Conservation (phyloP, 2,329 filamentous ascomycete genomes). For the Trichoderma semiorbis region DNA sequence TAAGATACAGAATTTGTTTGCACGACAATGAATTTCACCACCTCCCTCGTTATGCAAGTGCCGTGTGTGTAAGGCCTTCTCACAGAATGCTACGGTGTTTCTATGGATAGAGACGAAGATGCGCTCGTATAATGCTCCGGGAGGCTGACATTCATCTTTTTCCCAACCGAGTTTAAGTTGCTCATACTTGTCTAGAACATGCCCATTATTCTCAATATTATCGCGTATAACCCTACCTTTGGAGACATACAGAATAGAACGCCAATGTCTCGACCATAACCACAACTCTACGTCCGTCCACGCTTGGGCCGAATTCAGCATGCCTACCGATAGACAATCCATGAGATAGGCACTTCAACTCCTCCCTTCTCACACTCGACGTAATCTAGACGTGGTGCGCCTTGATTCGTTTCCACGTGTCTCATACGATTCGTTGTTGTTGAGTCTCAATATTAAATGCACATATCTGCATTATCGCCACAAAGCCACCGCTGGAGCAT, state of each 20-base stretch:
- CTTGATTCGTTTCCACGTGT: neutral
- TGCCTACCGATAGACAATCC: neutral
- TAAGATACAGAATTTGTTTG: neutral
- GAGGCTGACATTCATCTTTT: no score
- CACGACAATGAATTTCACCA: neutral
- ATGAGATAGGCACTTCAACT: neutral
- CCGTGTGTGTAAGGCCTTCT: no score
- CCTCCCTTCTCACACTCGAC: neutral
- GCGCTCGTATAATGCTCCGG: no score
- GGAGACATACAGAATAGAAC: neutral
- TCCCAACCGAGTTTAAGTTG: no score
- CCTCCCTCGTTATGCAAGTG: neutral
- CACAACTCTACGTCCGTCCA: neutral
- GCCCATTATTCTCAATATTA: no score
- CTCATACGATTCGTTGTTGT: neutral
- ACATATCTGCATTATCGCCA: neutral
- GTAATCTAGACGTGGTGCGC: neutral
- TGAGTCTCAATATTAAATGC: neutral
- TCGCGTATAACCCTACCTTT: neutral
- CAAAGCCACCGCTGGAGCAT: neutral
- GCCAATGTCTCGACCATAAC: neutral
- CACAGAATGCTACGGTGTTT: no score
- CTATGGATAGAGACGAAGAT: no score
- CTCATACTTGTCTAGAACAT: no score
- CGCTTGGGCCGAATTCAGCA: neutral